These are phyloP conservation scores for Vitis hybrid DNA, from an alignment of 177 flowering plant species.

Conservation along the genomic window DNA sequence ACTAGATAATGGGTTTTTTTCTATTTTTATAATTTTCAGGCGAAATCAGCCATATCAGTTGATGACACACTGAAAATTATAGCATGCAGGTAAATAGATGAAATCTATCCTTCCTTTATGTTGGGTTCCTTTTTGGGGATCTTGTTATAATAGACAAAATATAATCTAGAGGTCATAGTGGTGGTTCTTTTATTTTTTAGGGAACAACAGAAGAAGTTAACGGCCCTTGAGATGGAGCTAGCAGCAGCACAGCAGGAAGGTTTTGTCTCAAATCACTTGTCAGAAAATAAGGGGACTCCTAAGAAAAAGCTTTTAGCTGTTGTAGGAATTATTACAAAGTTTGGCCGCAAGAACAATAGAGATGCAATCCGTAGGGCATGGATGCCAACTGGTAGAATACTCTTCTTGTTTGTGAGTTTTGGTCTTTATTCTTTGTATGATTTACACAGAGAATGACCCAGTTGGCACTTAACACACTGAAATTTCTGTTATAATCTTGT, in stretches of 20 bases:
- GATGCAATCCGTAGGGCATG: constrained; percentile 91
- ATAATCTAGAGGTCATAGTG: too few species aligned
- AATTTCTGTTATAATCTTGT: too few species aligned
- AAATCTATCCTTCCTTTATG: not conserved
- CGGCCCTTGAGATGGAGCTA: constrained; percentile 81
- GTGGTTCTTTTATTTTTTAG: constrained; percentile 31
- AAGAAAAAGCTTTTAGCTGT: constrained; percentile 60
- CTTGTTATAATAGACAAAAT: too few species aligned
- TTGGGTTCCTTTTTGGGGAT: too few species aligned
- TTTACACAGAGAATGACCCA: too few species aligned
- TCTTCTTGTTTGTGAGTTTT: constrained; percentile 1
- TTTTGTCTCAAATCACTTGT: constrained; percentile 52
- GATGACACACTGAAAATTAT: constrained; percentile 88
- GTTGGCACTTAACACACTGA: too few species aligned
- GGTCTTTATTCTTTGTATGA: not conserved
- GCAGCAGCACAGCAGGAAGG: constrained; percentile 79
- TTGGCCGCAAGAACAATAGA: constrained; percentile 76
- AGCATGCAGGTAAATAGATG: constrained; percentile 67
- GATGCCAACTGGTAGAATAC: constrained; percentile 81
- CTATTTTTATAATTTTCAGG: constrained; percentile 41
- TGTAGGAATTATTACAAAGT: constrained; percentile 71
- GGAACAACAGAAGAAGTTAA: constrained; percentile 85
- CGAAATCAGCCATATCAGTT: constrained; percentile 84
- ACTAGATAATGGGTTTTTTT: too few species aligned
- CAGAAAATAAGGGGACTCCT: constrained; percentile 36